phyloP scores from a whole-genome alignment of 2,329 filamentous ascomycete species.

The Colletotrichum gloeosporioides region DNA sequence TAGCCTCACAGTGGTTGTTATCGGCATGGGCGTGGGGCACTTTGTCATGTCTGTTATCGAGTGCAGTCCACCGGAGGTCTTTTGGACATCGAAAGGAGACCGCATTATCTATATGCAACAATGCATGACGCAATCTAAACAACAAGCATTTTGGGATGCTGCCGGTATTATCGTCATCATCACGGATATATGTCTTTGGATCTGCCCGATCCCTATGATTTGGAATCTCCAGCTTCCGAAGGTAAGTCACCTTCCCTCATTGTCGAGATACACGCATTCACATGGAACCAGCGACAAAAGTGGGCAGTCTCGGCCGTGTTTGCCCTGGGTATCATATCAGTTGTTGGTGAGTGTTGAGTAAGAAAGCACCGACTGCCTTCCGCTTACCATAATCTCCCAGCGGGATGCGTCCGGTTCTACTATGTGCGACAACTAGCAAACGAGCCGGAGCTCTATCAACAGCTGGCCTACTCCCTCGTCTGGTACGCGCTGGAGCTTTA shows the following conservation, averaged over 20 bases:
- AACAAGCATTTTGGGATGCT: not conserved
- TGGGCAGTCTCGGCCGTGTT: constrained; percentile 2
- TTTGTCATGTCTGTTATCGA: not conserved
- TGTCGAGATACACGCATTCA: not conserved
- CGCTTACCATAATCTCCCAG: not conserved
- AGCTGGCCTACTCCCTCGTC: not conserved
- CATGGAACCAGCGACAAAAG: not conserved
- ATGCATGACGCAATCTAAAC: not conserved
- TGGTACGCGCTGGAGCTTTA: constrained; percentile 1
- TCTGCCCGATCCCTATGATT: constrained; percentile 1
- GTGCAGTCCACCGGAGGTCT: not conserved
- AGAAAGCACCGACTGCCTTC: not conserved
- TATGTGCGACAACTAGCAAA: not conserved
- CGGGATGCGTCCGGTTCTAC: constrained; percentile 5
- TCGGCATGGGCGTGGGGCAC: not conserved
- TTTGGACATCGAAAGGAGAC: not conserved
- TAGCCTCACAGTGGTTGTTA: not conserved
- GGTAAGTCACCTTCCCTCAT: not conserved
- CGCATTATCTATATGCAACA: not conserved
- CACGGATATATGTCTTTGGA: constrained; percentile 3
- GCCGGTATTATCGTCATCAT: not conserved
- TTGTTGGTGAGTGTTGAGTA: not conserved
- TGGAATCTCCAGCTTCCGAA: not conserved
- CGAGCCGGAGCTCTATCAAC: not conserved
- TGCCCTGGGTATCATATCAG: not conserved